These are phyloP conservation scores for Aureobasidium sp. DNA, from an alignment of 2,329 filamentous ascomycete genomes.

Conservation along the genomic window DNA sequence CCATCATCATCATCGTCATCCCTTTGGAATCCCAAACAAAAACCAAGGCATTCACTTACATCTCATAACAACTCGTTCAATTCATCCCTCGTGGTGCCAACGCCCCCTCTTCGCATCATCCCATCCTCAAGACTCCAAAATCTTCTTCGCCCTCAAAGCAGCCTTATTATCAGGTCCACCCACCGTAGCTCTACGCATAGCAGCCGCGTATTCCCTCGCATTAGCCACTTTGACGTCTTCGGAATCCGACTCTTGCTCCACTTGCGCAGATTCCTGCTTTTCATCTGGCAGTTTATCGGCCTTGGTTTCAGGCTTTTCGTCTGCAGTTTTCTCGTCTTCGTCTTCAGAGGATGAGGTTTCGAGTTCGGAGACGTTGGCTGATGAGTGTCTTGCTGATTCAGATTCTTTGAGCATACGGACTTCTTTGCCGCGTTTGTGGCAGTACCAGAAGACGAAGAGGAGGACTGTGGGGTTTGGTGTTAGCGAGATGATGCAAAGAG, in stretches of 20 bases:
- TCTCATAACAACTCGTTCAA: not conserved
- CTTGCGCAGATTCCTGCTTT: not conserved
- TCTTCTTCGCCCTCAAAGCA: not conserved
- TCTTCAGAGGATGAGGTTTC: not conserved
- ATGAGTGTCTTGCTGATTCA: constrained; percentile 1
- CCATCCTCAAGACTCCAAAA: not conserved
- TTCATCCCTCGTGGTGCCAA: not conserved
- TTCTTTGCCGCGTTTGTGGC: constrained; percentile 88
- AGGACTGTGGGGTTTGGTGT: constrained; percentile 51
- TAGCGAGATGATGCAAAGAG: not conserved
- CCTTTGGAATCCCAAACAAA: too few species aligned
- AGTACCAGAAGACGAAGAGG: constrained; percentile 95
- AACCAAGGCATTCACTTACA: not conserved
- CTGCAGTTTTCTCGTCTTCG: not conserved
- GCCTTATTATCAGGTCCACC: constrained; percentile 4
- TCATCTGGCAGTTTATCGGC: not conserved
- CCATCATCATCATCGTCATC: too few species aligned
- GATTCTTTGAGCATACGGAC: constrained; percentile 54
- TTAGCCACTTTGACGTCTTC: not conserved
- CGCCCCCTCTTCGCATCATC: too few species aligned
- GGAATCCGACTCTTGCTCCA: not conserved
- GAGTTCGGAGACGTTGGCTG: not conserved
- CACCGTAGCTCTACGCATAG: not conserved
- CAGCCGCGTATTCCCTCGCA: not conserved
- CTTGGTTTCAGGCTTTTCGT: not conserved